phyloP scores from a whole-genome alignment of 495 filamentous ascomycete species.

The Daldinia childiae region DNA sequence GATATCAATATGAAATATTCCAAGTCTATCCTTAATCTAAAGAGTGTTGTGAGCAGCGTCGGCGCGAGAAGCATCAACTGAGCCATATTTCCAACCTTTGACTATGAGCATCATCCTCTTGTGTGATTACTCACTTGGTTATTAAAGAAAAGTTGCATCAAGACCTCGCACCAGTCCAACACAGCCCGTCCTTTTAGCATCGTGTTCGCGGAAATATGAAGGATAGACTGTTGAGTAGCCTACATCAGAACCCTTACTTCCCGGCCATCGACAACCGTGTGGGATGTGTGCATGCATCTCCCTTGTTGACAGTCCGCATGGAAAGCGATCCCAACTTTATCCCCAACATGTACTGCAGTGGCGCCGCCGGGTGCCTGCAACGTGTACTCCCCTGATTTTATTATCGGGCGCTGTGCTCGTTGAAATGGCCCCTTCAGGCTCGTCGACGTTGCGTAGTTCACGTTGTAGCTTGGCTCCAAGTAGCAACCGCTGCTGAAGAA shows the following conservation, averaged over 20 bases:
- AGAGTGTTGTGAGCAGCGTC: background rate
- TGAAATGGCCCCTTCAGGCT: slow-evolving; percentile 57
- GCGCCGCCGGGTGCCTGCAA: slow-evolving; percentile 65
- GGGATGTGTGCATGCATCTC: slow-evolving; percentile 49
- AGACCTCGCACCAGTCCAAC: background rate
- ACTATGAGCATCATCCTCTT: background rate
- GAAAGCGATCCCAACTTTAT: slow-evolving; percentile 60
- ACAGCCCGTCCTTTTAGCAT: background rate
- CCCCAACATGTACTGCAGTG: slow-evolving; percentile 50
- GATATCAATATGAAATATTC: background rate
- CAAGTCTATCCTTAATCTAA: background rate
- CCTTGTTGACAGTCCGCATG: slow-evolving; percentile 60
- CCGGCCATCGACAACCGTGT: slow-evolving; percentile 17
- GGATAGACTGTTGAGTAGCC: background rate
- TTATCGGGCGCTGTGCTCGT: slow-evolving; percentile 50
- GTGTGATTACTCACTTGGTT: background rate
- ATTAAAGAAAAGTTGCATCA: background rate
- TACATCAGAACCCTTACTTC: slow-evolving; percentile 31
- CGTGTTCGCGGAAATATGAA: background rate
- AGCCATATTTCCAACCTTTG: background rate
- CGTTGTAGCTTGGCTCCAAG: slow-evolving; percentile 58
- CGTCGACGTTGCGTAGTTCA: slow-evolving; percentile 60
- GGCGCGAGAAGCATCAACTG: background rate
- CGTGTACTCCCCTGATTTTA: slow-evolving; percentile 54
- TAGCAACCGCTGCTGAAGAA: slow-evolving; percentile 69